Evolutionary conservation across 352 stramenopile species (phyloP).

Genomic region (Halophytophthora polymorphica): DNA sequence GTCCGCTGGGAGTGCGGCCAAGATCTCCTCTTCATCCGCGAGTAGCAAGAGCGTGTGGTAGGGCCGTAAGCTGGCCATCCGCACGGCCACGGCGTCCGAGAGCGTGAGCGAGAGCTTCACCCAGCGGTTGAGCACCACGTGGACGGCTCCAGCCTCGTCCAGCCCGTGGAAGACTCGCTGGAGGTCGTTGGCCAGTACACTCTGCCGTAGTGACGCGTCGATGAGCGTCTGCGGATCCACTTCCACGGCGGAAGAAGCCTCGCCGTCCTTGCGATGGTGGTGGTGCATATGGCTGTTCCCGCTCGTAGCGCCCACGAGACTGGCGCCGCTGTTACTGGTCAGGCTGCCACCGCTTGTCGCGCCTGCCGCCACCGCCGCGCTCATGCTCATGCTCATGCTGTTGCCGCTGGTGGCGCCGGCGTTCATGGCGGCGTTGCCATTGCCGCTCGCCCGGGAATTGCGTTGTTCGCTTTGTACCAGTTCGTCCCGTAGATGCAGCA

Average conservation of each 20-base stretch:
- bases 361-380: constrained; percentile 21
- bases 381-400: constrained; percentile 29
- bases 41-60: constrained; percentile 85
- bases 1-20: constrained; percentile 65
- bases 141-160: constrained; percentile 63
- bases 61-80: constrained; percentile 62
- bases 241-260: constrained; percentile 35
- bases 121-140: constrained; percentile 85
- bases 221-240: constrained; percentile 83
- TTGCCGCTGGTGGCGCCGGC: constrained; percentile 23
- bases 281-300: constrained; percentile 24
- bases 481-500: constrained; percentile 80
- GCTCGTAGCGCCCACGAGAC: constrained; percentile 7
- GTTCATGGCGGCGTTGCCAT: constrained; percentile 7
- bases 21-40: constrained; percentile 56
- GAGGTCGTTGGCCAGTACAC: constrained; percentile 81
- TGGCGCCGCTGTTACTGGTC: constrained; percentile 16
- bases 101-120: constrained; percentile 85
- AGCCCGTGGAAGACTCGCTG: constrained; percentile 84
- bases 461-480: constrained; percentile 63
- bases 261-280: constrained; percentile 32
- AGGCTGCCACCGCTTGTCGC: constrained; percentile 23
- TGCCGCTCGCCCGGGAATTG: constrained; percentile 6
- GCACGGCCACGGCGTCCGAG: constrained; percentile 54
- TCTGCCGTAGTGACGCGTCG: constrained; percentile 72